Evolutionary conservation across 2,329 filamentous ascomycete genomes (phyloP), one percentile per base, ranked within the genome.

Genomic region (Lachnellula occidentalis): DNA sequence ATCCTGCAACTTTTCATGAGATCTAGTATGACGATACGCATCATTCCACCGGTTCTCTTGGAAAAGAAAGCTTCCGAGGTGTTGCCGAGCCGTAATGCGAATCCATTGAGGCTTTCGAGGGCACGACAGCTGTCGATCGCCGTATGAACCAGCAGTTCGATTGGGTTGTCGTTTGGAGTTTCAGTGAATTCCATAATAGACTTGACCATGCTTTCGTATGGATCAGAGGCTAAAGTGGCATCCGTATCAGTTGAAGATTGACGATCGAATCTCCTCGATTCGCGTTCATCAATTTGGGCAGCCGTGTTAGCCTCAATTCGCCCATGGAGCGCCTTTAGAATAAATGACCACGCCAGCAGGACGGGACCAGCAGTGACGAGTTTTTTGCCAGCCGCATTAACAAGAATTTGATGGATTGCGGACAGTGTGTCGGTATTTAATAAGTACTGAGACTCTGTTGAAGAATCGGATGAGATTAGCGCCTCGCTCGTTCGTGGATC

Each of bases 301-400:
- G 39, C 50, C 39, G 65, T 66, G 87, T 84, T 39, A 81, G 82
- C 45, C 83, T 77, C 74, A n/a, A 62, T 55, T 51, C 73, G 69
- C n/a, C 61, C 37, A 14, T 55, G 54, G 73, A 94, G 82, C 24
- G 80, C 78, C 64, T 87, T 81, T 9, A 92, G 76, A 24, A 96
- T 80, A 47, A 92, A 75, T 4, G 86, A 83, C 92, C 92, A 97
- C 3, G 88, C 82, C 61, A 95, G 88, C 19, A 90, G 79, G 17
- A 88, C 83, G 1, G 90, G 89, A 53, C 82, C 83, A 19, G 88
- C 87, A 36, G 82, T 81, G 37, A 77, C 74, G n/a, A 81, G 78
- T 19, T 24, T 24, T 1, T 72, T 67, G 27, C 76, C 76, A 12
- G 82, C 79, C 7, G 84, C 81, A 53, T 76, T 74, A 22, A 86